Evolutionary conservation across 176 grass and related monocot genomes (phyloP).

Genomic region (Eragrostis nindensis): DNA sequence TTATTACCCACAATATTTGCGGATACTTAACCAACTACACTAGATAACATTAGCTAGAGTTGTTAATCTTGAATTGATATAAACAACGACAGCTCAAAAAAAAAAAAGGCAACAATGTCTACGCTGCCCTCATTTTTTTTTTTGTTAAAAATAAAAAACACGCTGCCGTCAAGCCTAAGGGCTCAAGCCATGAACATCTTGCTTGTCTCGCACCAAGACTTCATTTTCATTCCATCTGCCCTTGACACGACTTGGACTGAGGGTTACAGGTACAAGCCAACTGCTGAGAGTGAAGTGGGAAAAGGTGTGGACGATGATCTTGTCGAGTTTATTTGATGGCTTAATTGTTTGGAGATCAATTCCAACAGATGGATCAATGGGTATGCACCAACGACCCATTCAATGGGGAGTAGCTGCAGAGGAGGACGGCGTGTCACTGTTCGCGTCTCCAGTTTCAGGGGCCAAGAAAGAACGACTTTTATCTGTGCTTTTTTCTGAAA

Average conservation of each 20-base stretch:
- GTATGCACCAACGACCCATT: conserved; percentile 29
- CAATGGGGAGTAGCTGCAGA: conserved; percentile 1
- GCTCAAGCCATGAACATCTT: not conserved
- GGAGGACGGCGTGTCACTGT: not conserved
- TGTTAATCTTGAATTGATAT: too few relatives aligned
- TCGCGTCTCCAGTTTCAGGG: not conserved
- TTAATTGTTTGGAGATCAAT: not conserved
- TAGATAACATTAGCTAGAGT: too few relatives aligned
- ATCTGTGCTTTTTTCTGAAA: not conserved
- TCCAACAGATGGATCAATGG: not conserved
- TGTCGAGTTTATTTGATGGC: conserved; percentile 35
- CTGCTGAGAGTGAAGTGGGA: conserved; percentile 36
- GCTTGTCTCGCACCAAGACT: not conserved
- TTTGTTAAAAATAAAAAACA: too few relatives aligned
- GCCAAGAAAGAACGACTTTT: not conserved
- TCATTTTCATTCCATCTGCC: not conserved
- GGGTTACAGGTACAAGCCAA: not conserved
- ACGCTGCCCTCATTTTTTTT: too few relatives aligned
- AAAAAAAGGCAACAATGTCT: not conserved
- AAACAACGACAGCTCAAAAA: too few relatives aligned
- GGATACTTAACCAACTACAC: too few relatives aligned
- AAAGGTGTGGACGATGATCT: conserved; percentile 39
- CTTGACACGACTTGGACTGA: not conserved
- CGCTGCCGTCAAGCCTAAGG: not conserved
- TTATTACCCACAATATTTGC: too few relatives aligned